Evolutionary conservation across 768 basidiomycete genomes (phyloP).

Genomic region (Termitomyces sp.): DNA sequence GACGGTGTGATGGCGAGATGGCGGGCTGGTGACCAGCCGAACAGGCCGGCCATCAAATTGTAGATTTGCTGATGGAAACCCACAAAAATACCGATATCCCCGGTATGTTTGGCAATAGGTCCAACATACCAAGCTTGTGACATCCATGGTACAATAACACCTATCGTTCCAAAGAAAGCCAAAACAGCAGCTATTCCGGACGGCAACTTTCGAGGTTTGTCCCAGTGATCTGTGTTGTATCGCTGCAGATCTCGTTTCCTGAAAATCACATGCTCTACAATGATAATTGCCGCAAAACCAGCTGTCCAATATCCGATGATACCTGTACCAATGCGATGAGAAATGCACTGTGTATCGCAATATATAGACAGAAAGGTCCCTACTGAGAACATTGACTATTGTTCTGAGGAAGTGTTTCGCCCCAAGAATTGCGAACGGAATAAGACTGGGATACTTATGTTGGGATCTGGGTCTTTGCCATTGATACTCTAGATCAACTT

Average conservation of each 20-base stretch:
- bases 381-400: slow-evolving; percentile 64
- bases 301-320: slow-evolving; percentile 58
- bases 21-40: no score
- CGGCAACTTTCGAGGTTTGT: slow-evolving; percentile 52
- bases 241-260: slow-evolving; percentile 43
- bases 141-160: slow-evolving; percentile 64
- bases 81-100: slow-evolving; percentile 72
- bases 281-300: slow-evolving; percentile 56
- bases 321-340: slow-evolving; percentile 23
- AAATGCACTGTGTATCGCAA: background rate
- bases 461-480: background rate
- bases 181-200: slow-evolving; percentile 60
- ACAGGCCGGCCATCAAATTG: no score
- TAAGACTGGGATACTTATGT: slow-evolving; percentile 42
- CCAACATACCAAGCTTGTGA: slow-evolving; percentile 70
- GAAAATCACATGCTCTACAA: slow-evolving; percentile 69
- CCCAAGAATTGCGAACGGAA: slow-evolving; percentile 72
- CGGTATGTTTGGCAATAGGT: slow-evolving; percentile 60
- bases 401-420: slow-evolving; percentile 62
- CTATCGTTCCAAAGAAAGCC: slow-evolving; percentile 50
- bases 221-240: slow-evolving; percentile 57
- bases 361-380: slow-evolving; percentile 20
- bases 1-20: no score
- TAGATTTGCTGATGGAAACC: no score
- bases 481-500: slow-evolving; percentile 24